Evolutionary conservation across 805 yeast genomes (phyloP).

Genomic region (Myxozyma neotropica): DNA sequence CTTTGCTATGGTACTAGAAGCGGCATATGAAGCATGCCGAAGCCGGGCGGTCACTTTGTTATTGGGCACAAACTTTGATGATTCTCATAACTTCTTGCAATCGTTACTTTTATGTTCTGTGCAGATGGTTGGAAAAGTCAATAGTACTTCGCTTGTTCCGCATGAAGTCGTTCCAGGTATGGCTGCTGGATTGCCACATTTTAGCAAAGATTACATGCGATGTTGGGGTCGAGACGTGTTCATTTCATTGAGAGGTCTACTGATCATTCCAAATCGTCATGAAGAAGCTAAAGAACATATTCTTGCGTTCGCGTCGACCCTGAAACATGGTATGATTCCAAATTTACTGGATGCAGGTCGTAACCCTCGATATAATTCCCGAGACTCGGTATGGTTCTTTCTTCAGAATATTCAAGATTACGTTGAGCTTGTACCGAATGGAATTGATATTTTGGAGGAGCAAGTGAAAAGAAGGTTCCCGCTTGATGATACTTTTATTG

Average conservation of each 20-base stretch:
- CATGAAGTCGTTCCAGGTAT: slow-evolving; percentile 61
- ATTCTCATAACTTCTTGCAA: slow-evolving; percentile 73
- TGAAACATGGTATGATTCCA: slow-evolving; percentile 94
- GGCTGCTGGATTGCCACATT: slow-evolving; percentile 97
- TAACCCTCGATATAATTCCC: slow-evolving; percentile 91
- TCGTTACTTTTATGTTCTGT: slow-evolving; percentile 77
- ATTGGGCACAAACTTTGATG: slow-evolving; percentile 53
- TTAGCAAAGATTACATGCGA: slow-evolving; percentile 87
- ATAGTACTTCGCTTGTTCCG: slow-evolving; percentile 76
- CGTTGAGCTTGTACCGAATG: slow-evolving; percentile 65
- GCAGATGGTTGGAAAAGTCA: slow-evolving; percentile 79
- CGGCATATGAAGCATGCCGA: slow-evolving; percentile 81
- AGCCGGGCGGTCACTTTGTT: slow-evolving; percentile 58
- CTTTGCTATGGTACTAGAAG: slow-evolving; percentile 78
- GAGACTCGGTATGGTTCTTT: slow-evolving; percentile 98
- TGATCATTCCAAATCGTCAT: slow-evolving; percentile 73
- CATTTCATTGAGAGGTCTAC: slow-evolving; percentile 78
- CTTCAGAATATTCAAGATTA: slow-evolving; percentile 88
- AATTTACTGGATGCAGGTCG: slow-evolving; percentile 89
- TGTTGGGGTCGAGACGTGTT: slow-evolving; percentile 99
- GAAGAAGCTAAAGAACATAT: slow-evolving; percentile 83
- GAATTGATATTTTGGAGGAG: slow-evolving; percentile 65
- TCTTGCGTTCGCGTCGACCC: slow-evolving; percentile 81
- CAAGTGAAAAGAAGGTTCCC: slow-evolving; percentile 85
- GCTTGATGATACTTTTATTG: slow-evolving; percentile 75